These are phyloP conservation scores for Teratosphaeria zuluensis DNA, from an alignment of 2,329 filamentous ascomycete species.

Conservation along the genomic window DNA sequence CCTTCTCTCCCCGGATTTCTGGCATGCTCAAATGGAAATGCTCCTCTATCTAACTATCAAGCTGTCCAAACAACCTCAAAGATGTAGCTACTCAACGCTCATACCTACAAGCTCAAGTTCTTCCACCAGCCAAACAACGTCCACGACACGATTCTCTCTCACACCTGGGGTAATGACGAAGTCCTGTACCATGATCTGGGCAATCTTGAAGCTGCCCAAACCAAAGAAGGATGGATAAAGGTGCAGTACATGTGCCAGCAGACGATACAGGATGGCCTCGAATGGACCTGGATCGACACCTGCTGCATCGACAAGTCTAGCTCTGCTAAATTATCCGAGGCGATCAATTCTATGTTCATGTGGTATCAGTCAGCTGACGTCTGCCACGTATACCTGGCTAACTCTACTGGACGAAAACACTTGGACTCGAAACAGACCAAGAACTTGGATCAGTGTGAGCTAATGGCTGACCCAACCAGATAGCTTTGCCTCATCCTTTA, in stretches of 20 bases:
- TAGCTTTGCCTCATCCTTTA: too few relatives aligned
- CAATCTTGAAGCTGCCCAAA: background rate
- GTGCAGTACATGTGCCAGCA: background rate
- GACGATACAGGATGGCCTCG: background rate
- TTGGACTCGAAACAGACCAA: too few relatives aligned
- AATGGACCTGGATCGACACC: conserved; percentile 5
- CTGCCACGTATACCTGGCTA: background rate
- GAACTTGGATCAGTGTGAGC: too few relatives aligned
- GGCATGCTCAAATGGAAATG: too few relatives aligned
- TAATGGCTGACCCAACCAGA: too few relatives aligned
- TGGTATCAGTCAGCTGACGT: background rate
- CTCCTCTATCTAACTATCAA: background rate
- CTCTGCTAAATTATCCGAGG: conserved; percentile 10
- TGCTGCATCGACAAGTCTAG: conserved; percentile 16
- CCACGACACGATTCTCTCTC: conserved; percentile 9
- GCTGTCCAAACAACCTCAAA: background rate
- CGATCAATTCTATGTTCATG: conserved; percentile 6
- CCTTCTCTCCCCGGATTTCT: too few relatives aligned
- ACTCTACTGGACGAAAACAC: background rate
- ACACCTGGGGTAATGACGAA: conserved; percentile 10
- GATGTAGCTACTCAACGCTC: background rate
- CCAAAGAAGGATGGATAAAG: background rate
- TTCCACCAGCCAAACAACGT: background rate
- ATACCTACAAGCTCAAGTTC: background rate
- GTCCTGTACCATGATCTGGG: conserved; percentile 7